Conservation (phyloP, 352 stramenopile species). For the Globisporangium iwayamae region DNA sequence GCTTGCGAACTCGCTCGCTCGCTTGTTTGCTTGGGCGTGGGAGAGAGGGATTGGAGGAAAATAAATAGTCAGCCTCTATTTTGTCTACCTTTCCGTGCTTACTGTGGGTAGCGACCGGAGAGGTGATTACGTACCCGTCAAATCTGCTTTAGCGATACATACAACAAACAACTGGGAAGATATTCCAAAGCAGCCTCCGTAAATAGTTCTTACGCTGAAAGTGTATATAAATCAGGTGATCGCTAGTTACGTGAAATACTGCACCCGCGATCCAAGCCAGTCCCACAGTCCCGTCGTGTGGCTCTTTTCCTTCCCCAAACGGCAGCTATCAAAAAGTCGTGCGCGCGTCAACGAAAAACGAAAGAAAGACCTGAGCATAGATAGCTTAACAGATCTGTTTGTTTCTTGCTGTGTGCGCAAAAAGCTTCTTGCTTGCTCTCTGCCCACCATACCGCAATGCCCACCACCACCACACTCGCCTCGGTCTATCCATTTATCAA, state of each 20-base stretch:
- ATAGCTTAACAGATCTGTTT: neutral
- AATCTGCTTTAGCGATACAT: neutral
- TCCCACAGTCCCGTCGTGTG: neutral
- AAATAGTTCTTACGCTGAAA: neutral
- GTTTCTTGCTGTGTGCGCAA: neutral
- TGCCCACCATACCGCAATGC: neutral
- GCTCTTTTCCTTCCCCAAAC: neutral
- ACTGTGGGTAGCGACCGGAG: neutral
- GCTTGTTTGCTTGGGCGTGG: neutral
- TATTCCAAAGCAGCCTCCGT: neutral
- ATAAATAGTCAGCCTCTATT: conserved; percentile 9
- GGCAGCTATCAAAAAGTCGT: neutral
- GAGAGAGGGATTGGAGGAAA: conserved; percentile 7
- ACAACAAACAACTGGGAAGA: neutral
- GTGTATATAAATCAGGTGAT: neutral
- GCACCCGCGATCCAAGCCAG: neutral
- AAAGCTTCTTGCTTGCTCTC: neutral
- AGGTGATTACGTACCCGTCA: neutral
- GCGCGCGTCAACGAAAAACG: neutral
- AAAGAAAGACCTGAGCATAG: neutral
- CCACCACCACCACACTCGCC: neutral
- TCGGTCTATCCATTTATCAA: neutral
- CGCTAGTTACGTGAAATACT: neutral
- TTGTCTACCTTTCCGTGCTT: neutral
- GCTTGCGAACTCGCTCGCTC: neutral